Evolutionary conservation across 2,329 filamentous ascomycete species (phyloP).

Genomic region (Fusarium pseudograminearum): DNA sequence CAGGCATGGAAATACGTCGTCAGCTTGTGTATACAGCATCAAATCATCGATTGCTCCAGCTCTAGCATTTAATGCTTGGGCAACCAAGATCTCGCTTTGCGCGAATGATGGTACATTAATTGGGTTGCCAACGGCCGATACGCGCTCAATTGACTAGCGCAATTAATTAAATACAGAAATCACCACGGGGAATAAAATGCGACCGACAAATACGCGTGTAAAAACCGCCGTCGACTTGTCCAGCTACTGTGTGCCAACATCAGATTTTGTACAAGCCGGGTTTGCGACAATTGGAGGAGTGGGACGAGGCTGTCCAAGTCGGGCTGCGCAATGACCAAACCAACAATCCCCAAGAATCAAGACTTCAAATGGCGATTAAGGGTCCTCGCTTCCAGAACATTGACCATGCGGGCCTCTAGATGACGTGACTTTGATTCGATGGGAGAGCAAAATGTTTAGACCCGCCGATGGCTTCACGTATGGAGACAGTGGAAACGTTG

Average conservation of each 20-base stretch:
- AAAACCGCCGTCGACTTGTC: background rate
- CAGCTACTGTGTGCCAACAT: background rate
- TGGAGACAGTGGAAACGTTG: background rate
- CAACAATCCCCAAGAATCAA: background rate
- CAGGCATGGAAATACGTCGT: background rate
- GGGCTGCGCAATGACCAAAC: background rate
- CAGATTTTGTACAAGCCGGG: fast-evolving
- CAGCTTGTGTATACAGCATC: background rate
- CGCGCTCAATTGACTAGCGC: background rate
- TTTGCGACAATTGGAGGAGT: background rate
- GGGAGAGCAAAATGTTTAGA: background rate
- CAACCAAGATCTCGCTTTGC: background rate
- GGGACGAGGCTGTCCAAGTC: background rate
- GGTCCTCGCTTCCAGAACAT: slow-evolving; percentile 1
- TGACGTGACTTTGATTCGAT: background rate
- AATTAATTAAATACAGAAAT: background rate
- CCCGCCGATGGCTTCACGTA: background rate
- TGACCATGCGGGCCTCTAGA: slow-evolving; percentile 5
- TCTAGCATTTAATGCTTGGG: too few relatives aligned
- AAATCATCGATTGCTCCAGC: too few relatives aligned
- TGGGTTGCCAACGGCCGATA: fast-evolving
- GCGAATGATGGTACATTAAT: background rate
- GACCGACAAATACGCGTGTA: fast-evolving
- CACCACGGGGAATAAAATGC: background rate
- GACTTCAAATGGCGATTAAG: background rate